Conservation (phyloP, 2,329 filamentous ascomycete genomes). For the Alternaria incomplexa region DNA sequence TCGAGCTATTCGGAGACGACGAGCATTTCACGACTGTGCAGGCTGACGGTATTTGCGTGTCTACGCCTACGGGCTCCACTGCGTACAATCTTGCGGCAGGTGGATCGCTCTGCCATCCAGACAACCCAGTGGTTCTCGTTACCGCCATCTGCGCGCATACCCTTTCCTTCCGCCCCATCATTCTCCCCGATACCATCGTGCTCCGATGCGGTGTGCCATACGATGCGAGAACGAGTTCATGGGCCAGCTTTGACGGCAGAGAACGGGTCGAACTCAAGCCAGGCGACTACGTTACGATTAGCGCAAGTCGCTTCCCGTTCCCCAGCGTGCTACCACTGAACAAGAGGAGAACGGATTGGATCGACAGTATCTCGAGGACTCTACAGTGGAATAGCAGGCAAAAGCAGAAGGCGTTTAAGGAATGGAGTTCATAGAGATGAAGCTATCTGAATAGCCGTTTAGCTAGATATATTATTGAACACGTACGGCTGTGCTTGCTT, state of each 20-base stretch:
- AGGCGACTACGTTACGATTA: slow-evolving; percentile 85
- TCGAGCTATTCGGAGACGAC: slow-evolving; percentile 92
- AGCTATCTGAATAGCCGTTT: background rate
- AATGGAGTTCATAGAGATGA: slow-evolving; percentile 31
- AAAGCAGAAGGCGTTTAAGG: slow-evolving; percentile 67
- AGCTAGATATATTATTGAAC: no score
- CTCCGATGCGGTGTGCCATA: slow-evolving; percentile 94
- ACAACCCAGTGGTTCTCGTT: slow-evolving; percentile 94
- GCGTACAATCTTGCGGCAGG: slow-evolving; percentile 96
- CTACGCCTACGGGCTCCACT: slow-evolving; percentile 92
- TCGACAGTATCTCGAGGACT: slow-evolving; percentile 79
- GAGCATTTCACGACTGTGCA: slow-evolving; percentile 94
- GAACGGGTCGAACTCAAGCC: slow-evolving; percentile 76
- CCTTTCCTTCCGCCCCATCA: slow-evolving; percentile 93
- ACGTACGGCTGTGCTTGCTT: no score
- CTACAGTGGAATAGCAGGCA: slow-evolving; percentile 82
- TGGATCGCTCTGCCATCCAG: slow-evolving; percentile 92
- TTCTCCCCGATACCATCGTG: slow-evolving; percentile 94
- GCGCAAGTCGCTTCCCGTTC: slow-evolving; percentile 80
- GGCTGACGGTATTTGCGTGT: slow-evolving; percentile 91
- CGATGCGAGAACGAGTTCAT: slow-evolving; percentile 83
- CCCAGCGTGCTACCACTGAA: slow-evolving; percentile 75
- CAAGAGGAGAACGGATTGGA: slow-evolving; percentile 76
- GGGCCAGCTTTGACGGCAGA: slow-evolving; percentile 97
- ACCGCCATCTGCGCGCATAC: slow-evolving; percentile 96